These are phyloP conservation scores for Fragosphaeria purpurea DNA, from an alignment of 2,329 filamentous ascomycete genomes.

Conservation along the genomic window DNA sequence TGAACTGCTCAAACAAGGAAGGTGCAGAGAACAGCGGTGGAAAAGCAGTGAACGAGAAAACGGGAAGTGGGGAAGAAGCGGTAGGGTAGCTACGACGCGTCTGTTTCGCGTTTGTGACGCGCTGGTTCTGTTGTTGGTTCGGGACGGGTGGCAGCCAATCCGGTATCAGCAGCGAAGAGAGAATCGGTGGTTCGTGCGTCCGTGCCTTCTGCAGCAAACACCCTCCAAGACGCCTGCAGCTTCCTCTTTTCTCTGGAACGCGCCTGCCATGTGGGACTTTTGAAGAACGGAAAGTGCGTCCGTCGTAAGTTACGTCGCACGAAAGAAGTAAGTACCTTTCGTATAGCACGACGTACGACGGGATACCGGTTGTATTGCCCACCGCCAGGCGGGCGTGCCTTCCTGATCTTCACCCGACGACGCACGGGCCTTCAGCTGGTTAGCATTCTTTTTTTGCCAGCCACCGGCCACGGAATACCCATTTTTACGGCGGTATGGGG, in stretches of 20 bases:
- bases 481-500: too few species aligned
- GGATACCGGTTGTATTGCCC: too few species aligned
- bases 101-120: constrained; percentile 14
- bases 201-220: not conserved
- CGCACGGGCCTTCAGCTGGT: constrained; percentile 4
- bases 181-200: not conserved
- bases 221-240: too few species aligned
- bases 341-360: too few species aligned
- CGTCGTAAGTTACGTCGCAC: not conserved
- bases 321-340: not conserved
- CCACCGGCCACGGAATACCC: not conserved
- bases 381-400: too few species aligned
- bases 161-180: not conserved
- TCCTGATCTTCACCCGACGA: not conserved
- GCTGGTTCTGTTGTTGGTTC: constrained; percentile 7
- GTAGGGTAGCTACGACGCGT: constrained; percentile 9
- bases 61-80: not conserved
- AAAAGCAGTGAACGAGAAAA: too few species aligned
- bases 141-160: constrained; percentile 7
- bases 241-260: not conserved
- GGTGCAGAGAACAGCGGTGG: not conserved
- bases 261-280: constrained; percentile 5
- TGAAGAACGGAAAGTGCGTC: too few species aligned
- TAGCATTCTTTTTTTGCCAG: not conserved
- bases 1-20: not conserved